Evolutionary conservation across 2,329 filamentous ascomycete species (phyloP), one percentile per base, ranked within the genome.

Genomic region (Ilyonectria sp.): DNA sequence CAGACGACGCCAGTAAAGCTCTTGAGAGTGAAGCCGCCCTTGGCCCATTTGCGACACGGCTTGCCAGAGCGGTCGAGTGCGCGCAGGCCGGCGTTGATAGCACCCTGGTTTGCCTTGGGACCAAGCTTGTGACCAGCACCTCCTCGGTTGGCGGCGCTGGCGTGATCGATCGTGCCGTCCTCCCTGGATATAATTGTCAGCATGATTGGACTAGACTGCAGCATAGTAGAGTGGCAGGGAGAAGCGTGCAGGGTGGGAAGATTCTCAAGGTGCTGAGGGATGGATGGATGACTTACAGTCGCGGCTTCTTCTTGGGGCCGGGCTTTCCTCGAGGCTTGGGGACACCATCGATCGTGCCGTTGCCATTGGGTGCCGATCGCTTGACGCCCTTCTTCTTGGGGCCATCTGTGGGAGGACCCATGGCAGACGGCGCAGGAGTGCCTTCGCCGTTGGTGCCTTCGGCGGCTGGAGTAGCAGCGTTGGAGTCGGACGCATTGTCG

Each of bases 51-150:
- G 71, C 95, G 93, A 81, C 95, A 98, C 10, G 96, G 95, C 77
- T 95, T 93, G 73, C 95, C 95, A 8, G 93, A 93, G 68, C 95
- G 92, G 81, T 99, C 96, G 71, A 99, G 92, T 13, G 96, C 95
- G 62, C 96, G 94, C 56, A 99, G 91, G 59, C 94, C 94, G 61
- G 96, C 96, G 79, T 99, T 99, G 86, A 99, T 99, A 67, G 95
- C 95, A 71, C 96, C 96, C 76, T 95, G 93, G 80, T 98, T 98
- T 58, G 95, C 95, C 82, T 98, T 98, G 73, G 96, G 96, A 4
- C 95, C 95, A 29, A 98, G 91, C 81, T 97, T 97, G 82, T 95
- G 93, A 57, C 86, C 85, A 61, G 86, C 86, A 6, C 84, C 83
- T 52, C 85, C 82, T 74, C 86, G 84, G 67, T 80, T 80, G 73